Evolutionary conservation across 768 basidiomycete genomes (phyloP).

Genomic region (Sutorius australiensis): DNA sequence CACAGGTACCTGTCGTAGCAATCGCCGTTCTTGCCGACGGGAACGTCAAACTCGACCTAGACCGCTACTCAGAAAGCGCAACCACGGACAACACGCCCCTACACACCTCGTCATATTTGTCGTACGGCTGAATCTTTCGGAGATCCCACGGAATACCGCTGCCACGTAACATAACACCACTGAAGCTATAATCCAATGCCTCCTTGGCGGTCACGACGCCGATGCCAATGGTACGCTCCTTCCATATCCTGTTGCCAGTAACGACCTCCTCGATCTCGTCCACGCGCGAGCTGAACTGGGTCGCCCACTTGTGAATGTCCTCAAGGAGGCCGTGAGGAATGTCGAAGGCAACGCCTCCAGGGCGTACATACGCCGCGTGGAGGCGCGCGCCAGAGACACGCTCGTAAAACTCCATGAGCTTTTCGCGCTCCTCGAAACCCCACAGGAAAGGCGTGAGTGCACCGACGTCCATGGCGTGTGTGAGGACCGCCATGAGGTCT

Average conservation of each 20-base stretch:
- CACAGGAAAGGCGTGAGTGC: conserved; percentile 98
- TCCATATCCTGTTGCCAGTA: conserved; percentile 98
- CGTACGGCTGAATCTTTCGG: conserved; percentile 87
- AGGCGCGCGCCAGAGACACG: conserved; percentile 97
- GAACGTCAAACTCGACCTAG: conserved; percentile 94
- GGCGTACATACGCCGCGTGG: conserved; percentile 96
- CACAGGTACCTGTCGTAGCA: conserved; percentile 98
- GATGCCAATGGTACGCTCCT: conserved; percentile 86
- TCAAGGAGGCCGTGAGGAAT: conserved; percentile 97
- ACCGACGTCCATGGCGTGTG: conserved; percentile 96
- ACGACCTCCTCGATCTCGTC: conserved; percentile 99
- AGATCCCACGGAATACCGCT: conserved; percentile 95
- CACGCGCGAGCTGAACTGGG: conserved; percentile 84
- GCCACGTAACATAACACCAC: conserved; percentile 94
- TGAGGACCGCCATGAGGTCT: conserved; percentile 96
- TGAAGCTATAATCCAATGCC: conserved; percentile 89
- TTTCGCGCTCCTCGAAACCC: conserved; percentile 99
- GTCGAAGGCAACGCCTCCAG: conserved; percentile 97
- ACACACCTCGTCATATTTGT: conserved; percentile 87
- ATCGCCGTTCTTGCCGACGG: conserved; percentile 95
- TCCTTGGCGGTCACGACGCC: conserved; percentile 90
- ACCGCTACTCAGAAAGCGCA: background rate
- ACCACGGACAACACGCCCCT: background rate
- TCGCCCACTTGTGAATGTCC: conserved; percentile 97
- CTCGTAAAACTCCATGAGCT: conserved; percentile 99